These are phyloP conservation scores for Trametes maxima DNA, from an alignment of 768 basidiomycete species.

Conservation along the genomic window DNA sequence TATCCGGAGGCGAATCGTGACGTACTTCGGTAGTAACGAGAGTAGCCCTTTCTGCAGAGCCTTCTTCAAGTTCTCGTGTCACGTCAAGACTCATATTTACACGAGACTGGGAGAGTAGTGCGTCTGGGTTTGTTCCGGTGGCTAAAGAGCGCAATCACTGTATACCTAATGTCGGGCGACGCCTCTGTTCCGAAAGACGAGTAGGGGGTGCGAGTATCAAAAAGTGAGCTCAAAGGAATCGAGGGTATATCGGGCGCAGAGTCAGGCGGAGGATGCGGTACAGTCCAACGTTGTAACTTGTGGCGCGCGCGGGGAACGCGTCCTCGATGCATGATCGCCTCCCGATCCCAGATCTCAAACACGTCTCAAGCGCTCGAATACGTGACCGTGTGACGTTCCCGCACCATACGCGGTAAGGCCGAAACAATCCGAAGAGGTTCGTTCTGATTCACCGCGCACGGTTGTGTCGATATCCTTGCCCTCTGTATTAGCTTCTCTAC, in stretches of 20 bases:
- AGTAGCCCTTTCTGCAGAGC: background rate
- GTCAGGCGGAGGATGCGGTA: background rate
- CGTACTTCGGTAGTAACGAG: constrained; percentile 4
- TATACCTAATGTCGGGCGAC: no score
- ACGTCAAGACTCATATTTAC: background rate
- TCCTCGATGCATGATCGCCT: background rate
- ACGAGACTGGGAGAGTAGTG: background rate
- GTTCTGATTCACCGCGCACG: no score
- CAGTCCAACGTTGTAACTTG: background rate
- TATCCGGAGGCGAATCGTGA: background rate
- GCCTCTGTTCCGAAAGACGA: background rate
- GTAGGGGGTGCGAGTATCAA: background rate
- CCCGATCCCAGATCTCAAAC: constrained; percentile 8
- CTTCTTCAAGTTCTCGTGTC: background rate
- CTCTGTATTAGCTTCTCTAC: no score
- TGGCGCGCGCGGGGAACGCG: constrained; percentile 5
- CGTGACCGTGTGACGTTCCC: background rate
- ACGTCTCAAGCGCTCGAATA: background rate
- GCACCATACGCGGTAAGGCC: background rate
- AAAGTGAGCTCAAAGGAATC: background rate
- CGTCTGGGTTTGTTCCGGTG: background rate
- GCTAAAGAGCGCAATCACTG: background rate
- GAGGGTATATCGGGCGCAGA: background rate
- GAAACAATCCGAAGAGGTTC: no score
- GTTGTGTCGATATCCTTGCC: no score